Conservation (phyloP, 2,329 filamentous ascomycete genomes). For the Alternaria postmessia region DNA sequence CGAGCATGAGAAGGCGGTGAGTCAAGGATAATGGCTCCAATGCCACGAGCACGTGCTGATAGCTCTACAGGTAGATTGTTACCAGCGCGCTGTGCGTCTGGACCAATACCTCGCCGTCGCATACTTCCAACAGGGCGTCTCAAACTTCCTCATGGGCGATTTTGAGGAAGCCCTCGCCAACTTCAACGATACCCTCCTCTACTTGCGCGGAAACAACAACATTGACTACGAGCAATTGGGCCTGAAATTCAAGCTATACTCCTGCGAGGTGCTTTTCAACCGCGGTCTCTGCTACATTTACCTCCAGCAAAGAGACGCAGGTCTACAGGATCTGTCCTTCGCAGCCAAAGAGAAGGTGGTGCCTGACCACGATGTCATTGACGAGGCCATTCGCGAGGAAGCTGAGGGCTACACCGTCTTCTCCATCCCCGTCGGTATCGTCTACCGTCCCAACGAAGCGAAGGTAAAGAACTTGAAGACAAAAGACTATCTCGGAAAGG, state of each 20-base stretch:
- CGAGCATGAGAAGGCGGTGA: constrained; percentile 92
- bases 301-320: constrained; percentile 86
- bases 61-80: constrained; percentile 80
- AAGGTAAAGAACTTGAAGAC: constrained; percentile 98
- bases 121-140: constrained; percentile 98
- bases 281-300: constrained; percentile 97
- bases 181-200: constrained; percentile 97
- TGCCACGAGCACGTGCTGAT: constrained; percentile 26
- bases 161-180: constrained; percentile 97
- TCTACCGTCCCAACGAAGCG: constrained; percentile 94
- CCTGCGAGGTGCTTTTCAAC: constrained; percentile 97
- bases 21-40: constrained; percentile 45
- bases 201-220: constrained; percentile 92
- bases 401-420: constrained; percentile 99
- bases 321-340: constrained; percentile 88
- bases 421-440: constrained; percentile 93
- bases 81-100: constrained; percentile 86
- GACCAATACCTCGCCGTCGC: constrained; percentile 97
- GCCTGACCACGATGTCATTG: constrained; percentile 95
- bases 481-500: constrained; percentile 97
- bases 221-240: constrained; percentile 98
- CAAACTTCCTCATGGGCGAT: constrained; percentile 95
- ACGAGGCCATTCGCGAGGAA: constrained; percentile 92
- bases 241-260: constrained; percentile 94
- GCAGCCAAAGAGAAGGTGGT: constrained; percentile 96